Base-by-base conservation (phyloP, 1,139 yeast species). In the Kodamaea sp. region DNA sequence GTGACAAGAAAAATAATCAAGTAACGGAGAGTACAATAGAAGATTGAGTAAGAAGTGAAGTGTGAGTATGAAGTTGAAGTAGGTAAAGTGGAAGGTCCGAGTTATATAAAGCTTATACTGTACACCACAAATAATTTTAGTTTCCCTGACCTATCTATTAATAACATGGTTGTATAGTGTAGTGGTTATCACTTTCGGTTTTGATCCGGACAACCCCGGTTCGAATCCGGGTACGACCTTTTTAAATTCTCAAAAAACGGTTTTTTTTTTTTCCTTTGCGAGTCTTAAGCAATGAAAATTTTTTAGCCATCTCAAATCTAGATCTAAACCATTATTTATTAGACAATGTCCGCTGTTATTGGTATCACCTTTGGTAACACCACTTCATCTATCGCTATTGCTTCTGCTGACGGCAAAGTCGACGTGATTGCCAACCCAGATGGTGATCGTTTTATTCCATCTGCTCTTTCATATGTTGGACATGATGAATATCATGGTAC, bases 371-470 rank as follows among this genome's bases (percentile, higher is more conserved):
- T 92, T 63, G 99, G 99, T 64, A 92, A 92, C 78, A 84, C 96
- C 37, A 79, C 96, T 42, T 85, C 97, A 34, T 86, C 97, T 48
- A 89, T 92, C 63, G 97, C 97, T 33, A 86, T 85, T 60, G 89
- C 90, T 51, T 79, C 84, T 41, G 68, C 73, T 58, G 97, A 90
- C 54, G 95, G 96, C 43, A 87, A 85, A 63, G 95, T 89, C 45
- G 97, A 92, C 59, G 96, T 92, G 49, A 92, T 92, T 63, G 98
- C 98, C 53, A 92, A 92, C 78, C 97, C 95, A 54, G 98, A 92
- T 60, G 99, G 99, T 63, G 98, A 94, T 68, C 89, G 98, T 71
- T 78, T 94, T 46, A 92, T 92, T 60, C 96, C 97, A 47, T 85
- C 97, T 22, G 86, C 86, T 41, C 75, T 92, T 48, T 83, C 97